Evolutionary conservation across 2,329 filamentous ascomycete species (phyloP).

Genomic region (Bipolaris cookei): DNA sequence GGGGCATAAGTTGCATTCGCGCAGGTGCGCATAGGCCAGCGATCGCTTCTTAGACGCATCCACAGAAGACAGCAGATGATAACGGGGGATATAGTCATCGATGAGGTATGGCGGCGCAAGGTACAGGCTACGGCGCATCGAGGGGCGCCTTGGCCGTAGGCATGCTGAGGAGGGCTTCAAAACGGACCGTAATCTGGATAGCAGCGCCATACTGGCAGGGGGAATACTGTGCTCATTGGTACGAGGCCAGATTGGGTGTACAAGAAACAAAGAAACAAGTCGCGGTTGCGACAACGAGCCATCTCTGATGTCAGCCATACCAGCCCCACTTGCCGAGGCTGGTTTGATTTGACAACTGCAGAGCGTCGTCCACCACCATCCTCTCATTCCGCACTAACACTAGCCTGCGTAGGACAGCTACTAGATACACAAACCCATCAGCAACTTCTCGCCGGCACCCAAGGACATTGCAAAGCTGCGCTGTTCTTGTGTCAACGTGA

Average conservation of each 20-base stretch:
- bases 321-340: slow-evolving; percentile 17
- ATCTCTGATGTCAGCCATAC: not conserved
- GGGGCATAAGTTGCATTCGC: slow-evolving; percentile 82
- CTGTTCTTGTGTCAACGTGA: not conserved
- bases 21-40: slow-evolving; percentile 74
- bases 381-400: too few relatives aligned
- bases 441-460: not conserved
- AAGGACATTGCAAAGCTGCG: too few relatives aligned
- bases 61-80: slow-evolving; percentile 69
- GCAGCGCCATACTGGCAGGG: slow-evolving; percentile 3
- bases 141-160: not conserved
- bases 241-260: not conserved
- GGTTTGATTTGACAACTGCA: not conserved
- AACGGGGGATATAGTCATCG: slow-evolving; percentile 74
- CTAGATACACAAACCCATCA: not conserved
- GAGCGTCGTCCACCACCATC: not conserved
- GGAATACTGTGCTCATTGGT: not conserved
- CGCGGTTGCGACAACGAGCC: not conserved
- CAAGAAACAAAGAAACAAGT: not conserved
- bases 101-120: slow-evolving; percentile 72
- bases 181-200: slow-evolving; percentile 21
- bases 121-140: slow-evolving; percentile 49
- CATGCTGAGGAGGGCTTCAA: slow-evolving; percentile 3
- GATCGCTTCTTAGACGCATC: slow-evolving; percentile 77
- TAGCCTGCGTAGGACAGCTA: not conserved